These are phyloP conservation scores for Grosmannia huntii DNA, from an alignment of 2,329 filamentous ascomycete genomes.

Conservation along the genomic window DNA sequence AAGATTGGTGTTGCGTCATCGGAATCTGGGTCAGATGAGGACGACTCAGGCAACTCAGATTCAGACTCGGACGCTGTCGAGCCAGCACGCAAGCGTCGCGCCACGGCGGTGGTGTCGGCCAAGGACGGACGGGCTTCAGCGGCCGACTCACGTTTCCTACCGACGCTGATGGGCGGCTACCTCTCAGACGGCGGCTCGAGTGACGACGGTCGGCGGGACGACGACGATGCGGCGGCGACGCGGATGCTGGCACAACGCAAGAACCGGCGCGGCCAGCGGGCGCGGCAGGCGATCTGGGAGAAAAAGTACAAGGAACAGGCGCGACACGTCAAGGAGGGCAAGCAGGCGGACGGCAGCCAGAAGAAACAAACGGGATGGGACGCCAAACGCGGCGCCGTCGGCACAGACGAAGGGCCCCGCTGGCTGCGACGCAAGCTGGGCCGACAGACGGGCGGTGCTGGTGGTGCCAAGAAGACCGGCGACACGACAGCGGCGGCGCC, in stretches of 20 bases:
- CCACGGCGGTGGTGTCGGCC: not conserved
- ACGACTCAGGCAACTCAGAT: conserved; percentile 6
- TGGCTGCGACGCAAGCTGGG: conserved; percentile 23
- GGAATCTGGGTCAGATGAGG: conserved; percentile 5
- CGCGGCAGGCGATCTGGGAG: conserved; percentile 68
- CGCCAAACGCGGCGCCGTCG: conserved; percentile 40
- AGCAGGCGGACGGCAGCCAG: conserved; percentile 22
- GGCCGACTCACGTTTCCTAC: conserved; percentile 50
- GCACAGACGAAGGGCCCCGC: conserved; percentile 28
- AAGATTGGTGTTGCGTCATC: conserved; percentile 1
- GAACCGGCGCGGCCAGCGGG: conserved; percentile 59
- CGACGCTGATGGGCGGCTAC: conserved; percentile 67
- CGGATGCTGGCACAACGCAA: conserved; percentile 43
- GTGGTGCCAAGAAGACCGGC: conserved; percentile 4
- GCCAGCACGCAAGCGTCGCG: conserved; percentile 6
- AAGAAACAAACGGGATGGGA: conserved; percentile 41
- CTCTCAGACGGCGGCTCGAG: conserved; percentile 68
- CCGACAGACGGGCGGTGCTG: conserved; percentile 13
- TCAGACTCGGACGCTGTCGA: conserved; percentile 2
- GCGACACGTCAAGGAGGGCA: conserved; percentile 54
- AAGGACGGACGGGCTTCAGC: not conserved
- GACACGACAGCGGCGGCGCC: not conserved
- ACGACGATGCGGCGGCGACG: conserved; percentile 49
- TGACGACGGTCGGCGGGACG: conserved; percentile 56
- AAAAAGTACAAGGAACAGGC: conserved; percentile 65